phyloP scores from a whole-genome alignment of 352 stramenopile species.

The Pythium rishiriense region DNA sequence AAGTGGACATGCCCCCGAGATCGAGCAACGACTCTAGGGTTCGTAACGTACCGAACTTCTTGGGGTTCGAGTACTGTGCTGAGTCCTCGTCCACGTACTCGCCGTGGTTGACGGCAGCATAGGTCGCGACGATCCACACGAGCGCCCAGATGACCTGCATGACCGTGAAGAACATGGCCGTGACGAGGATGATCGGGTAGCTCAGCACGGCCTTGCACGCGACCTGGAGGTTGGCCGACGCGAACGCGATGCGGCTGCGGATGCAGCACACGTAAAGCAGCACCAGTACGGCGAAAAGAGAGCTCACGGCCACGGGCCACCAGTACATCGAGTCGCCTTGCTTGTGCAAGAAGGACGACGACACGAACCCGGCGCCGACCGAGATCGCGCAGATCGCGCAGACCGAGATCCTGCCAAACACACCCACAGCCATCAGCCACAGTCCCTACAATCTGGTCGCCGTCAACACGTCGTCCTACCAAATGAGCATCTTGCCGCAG shows the following conservation, averaged over 20 bases:
- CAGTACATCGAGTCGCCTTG: slow-evolving; percentile 44
- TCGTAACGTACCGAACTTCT: slow-evolving; percentile 36
- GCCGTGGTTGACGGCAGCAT: slow-evolving; percentile 56
- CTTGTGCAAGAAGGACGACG: slow-evolving; percentile 43
- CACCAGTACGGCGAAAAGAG: slow-evolving; percentile 46
- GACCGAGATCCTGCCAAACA: slow-evolving; percentile 37
- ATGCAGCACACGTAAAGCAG: slow-evolving; percentile 62
- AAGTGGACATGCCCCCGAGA: neutral
- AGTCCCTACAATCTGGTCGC: too few species aligned
- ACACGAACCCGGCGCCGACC: slow-evolving; percentile 37
- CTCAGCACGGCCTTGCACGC: slow-evolving; percentile 72
- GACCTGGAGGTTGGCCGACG: slow-evolving; percentile 79
- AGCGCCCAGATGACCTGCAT: slow-evolving; percentile 73
- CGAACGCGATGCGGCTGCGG: slow-evolving; percentile 64
- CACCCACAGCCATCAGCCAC: neutral
- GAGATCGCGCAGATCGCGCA: slow-evolving; percentile 42
- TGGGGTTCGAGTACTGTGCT: slow-evolving; percentile 32
- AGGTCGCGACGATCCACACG: slow-evolving; percentile 73
- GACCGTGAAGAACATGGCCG: slow-evolving; percentile 69
- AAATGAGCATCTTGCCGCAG: slow-evolving; percentile 66
- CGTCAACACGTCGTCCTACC: slow-evolving; percentile 27
- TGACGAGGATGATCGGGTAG: slow-evolving; percentile 70
- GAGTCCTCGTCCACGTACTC: slow-evolving; percentile 41
- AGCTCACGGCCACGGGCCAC: slow-evolving; percentile 45
- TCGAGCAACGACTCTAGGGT: neutral